Evolutionary conservation across 2,329 filamentous ascomycete species (phyloP), one percentile per base, ranked within the genome.

Genomic region (Cryphonectria parasitica): DNA sequence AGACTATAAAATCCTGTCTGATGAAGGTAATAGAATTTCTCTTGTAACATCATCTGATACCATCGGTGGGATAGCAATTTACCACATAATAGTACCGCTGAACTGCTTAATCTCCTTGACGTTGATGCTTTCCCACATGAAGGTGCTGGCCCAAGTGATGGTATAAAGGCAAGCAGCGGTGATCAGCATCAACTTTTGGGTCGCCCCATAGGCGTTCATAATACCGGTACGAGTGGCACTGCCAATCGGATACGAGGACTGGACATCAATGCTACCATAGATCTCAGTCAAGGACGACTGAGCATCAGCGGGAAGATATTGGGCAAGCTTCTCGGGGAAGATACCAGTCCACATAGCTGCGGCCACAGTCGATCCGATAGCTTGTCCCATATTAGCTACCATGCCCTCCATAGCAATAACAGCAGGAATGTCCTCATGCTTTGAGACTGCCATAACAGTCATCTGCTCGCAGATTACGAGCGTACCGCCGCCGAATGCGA

Each of bases 401-500:
- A 49, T 49, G 22, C 43, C 43, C 43, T 49, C 43, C 43, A 49
- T 49, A 19, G 43, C 43, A 22, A 49, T 19, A 19, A 49, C 43
- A 49, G 43, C 43, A 2, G 43, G 43, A 22, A 49, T 49, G 8
- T 49, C 43, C 17, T 49, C 5, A 19, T 49, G 43, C 6, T 49
- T 49, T 7, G 43, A 49, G 7, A 49, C 43, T 2, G 43, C 43
- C 43, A 49, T 49, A 2, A 49, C 43, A 19, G 43, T 49, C 43
- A 49, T 49, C 43, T 49, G 43, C 43, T 49, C 43, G 43, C 43
- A 49, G 7, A 49, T 49, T 6, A 49, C 43, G 4, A 49, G 43
- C 19, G 43, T 49, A 22, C 88, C 89, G 2, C 88, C 88, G 2
- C 87, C 87, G 34, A 89, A 84, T 2, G 88, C 87, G 68, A 91